These are phyloP conservation scores for Vitellaria paradoxa DNA, from an alignment of 179 eudicot genomes.

Conservation along the genomic window DNA sequence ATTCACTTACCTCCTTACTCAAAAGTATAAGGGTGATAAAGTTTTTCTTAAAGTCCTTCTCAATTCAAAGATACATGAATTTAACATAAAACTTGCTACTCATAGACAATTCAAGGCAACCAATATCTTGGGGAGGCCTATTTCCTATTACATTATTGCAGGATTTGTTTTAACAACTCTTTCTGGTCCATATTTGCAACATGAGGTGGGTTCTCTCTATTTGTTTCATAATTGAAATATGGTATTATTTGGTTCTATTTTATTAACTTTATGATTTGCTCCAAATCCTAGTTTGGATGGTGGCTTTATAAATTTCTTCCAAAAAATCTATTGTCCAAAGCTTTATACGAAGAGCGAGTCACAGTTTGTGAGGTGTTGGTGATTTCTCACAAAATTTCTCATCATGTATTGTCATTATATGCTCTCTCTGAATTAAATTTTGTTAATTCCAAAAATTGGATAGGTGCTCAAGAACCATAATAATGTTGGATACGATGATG, in stretches of 20 bases:
- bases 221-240: background rate
- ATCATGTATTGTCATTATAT: background rate
- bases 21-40: background rate
- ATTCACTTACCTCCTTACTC: background rate
- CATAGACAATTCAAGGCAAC: too few species aligned
- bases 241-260: background rate
- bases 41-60: slow-evolving; percentile 2
- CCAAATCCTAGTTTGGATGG: background rate
- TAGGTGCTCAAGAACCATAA: background rate
- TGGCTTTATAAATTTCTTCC: background rate
- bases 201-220: background rate
- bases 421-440: background rate
- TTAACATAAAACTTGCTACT: slow-evolving; percentile 1
- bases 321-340: background rate
- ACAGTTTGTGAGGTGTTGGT: background rate
- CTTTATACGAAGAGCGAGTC: slow-evolving; percentile 1
- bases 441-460: background rate
- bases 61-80: background rate
- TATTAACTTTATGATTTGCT: background rate
- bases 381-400: background rate
- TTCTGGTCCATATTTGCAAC: too few species aligned
- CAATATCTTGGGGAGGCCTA: background rate
- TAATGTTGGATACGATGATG: background rate
- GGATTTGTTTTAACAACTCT: slow-evolving; percentile 10
- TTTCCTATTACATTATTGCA: background rate